Evolutionary conservation across 768 basidiomycete species (phyloP).

Genomic region (Termitomyces sp.): DNA sequence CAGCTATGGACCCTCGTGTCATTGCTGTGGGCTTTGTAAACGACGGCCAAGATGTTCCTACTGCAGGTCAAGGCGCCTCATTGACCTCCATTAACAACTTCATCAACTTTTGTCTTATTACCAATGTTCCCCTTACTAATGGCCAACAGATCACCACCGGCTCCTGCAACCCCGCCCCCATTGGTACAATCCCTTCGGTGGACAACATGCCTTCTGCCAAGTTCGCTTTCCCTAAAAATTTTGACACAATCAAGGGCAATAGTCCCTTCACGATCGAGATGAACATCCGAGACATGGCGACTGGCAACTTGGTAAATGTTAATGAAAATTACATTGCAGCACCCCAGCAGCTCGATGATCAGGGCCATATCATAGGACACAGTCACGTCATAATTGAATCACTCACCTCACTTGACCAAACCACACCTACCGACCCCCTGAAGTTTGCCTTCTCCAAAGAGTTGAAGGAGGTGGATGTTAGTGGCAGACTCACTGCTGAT

Average conservation of each 20-base stretch:
- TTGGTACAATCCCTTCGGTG: constrained; percentile 41
- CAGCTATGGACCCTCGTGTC: constrained; percentile 23
- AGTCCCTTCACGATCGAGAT: constrained; percentile 39
- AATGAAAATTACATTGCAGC: constrained; percentile 39
- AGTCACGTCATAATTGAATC: constrained; percentile 43
- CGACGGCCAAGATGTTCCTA: constrained; percentile 22
- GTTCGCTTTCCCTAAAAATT: constrained; percentile 31
- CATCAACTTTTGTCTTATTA: constrained; percentile 43
- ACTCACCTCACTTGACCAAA: constrained; percentile 24
- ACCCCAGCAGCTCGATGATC: constrained; percentile 37
- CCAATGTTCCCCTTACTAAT: constrained; percentile 52
- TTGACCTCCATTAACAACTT: constrained; percentile 49
- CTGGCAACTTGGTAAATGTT: constrained; percentile 43
- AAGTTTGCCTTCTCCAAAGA: constrained; percentile 67
- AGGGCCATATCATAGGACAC: constrained; percentile 41
- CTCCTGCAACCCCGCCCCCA: constrained; percentile 24
- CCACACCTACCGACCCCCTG: constrained; percentile 40
- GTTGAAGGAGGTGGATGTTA: constrained; percentile 41
- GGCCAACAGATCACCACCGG: constrained; percentile 29
- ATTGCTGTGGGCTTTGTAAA: constrained; percentile 25
- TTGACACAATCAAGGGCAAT: constrained; percentile 36
- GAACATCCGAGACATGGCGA: constrained; percentile 28
- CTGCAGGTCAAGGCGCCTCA: constrained; percentile 37
- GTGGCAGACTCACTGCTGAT: constrained; percentile 45
- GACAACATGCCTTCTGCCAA: constrained; percentile 38